Percentiles rank a stretch among this genome's conserved stretches.
Evolutionary conservation across 1,284 basidiomycete species (phyloP).

Genomic region (Meripilus lineatus): DNA sequence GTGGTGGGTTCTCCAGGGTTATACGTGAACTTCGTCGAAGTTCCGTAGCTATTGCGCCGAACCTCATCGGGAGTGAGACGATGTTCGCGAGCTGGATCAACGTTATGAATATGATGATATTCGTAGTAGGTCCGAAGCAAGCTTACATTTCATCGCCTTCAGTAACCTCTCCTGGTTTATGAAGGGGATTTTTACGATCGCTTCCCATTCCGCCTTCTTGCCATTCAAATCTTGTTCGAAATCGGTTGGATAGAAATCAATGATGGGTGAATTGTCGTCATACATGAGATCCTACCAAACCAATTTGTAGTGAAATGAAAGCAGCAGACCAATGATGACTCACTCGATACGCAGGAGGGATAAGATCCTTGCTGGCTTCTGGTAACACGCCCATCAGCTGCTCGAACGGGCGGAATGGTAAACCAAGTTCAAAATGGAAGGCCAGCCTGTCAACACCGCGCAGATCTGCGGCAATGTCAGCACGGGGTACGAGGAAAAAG

Average conservation of each 20-base stretch:
- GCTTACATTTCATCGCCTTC: constrained; percentile 74
- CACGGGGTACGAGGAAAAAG: neutral
- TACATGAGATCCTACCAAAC: constrained; percentile 82
- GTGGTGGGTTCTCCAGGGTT: constrained; percentile 56
- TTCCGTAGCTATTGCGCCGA: constrained; percentile 74
- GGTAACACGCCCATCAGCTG: constrained; percentile 99
- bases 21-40: constrained; percentile 77
- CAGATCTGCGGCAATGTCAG: constrained; percentile 52
- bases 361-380: constrained; percentile 81
- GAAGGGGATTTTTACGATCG: constrained; percentile 98
- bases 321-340: constrained; percentile 12
- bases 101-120: constrained; percentile 5
- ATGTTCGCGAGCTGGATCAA: constrained; percentile 61
- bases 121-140: neutral
- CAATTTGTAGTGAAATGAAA: constrained; percentile 4
- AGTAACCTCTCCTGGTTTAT: constrained; percentile 85
- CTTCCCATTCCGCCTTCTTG: constrained; percentile 99
- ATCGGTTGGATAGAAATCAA: constrained; percentile 90
- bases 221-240: constrained; percentile 96
- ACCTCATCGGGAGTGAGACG: constrained; percentile 77
- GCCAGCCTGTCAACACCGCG: constrained; percentile 71
- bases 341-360: constrained; percentile 84
- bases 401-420: constrained; percentile 91
- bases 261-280: constrained; percentile 80
- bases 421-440: constrained; percentile 85